Conservation (phyloP, 352 stramenopile species). For the Globisporangium nunn region DNA sequence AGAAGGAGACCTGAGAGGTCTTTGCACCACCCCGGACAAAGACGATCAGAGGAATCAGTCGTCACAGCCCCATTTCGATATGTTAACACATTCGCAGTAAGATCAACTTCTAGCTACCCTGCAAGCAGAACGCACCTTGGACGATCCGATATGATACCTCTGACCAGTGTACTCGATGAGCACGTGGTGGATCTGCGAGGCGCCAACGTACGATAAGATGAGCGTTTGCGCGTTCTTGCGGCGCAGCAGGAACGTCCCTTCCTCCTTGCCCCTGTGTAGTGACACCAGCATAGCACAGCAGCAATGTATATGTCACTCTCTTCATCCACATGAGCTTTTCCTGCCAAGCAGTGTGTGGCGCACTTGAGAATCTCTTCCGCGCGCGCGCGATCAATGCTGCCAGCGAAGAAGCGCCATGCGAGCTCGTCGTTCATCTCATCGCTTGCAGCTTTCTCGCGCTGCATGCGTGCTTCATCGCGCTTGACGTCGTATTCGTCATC, state of each 20-base stretch:
- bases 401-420: constrained; percentile 75
- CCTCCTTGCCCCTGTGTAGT: constrained; percentile 28
- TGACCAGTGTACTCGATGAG: constrained; percentile 69
- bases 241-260: constrained; percentile 73
- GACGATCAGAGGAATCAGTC: background rate
- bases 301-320: background rate
- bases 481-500: constrained; percentile 24
- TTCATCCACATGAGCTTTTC: background rate
- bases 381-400: constrained; percentile 60
- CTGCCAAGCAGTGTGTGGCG: constrained; percentile 2
- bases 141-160: constrained; percentile 68
- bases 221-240: constrained; percentile 78
- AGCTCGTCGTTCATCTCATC: constrained; percentile 51
- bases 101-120: background rate
- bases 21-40: constrained; percentile 5
- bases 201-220: constrained; percentile 72
- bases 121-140: constrained; percentile 38
- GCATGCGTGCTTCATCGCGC: constrained; percentile 22
- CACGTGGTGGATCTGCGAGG: constrained; percentile 67
- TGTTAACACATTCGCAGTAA: no score
- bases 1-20: constrained; percentile 52
- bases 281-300: background rate
- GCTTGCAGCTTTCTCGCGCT: constrained; percentile 27
- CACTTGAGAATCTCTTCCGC: constrained; percentile 67
- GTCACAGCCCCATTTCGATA: background rate